phyloP scores from a whole-genome alignment of 306 rosid genomes.

The Cucurbita ficifolia region DNA sequence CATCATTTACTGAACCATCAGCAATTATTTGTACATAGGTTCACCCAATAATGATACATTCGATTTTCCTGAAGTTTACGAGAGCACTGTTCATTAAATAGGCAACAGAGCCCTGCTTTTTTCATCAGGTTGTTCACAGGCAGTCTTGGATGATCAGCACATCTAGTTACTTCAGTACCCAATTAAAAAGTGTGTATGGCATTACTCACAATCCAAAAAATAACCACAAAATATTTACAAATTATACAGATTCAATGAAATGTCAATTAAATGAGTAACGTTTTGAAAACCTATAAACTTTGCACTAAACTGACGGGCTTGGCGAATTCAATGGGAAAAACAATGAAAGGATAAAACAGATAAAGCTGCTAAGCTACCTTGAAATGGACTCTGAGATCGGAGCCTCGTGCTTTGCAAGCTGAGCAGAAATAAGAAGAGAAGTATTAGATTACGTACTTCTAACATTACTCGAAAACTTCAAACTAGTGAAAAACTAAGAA shows the following conservation, averaged over 20 bases:
- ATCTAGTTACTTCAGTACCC: background rate
- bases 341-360: background rate
- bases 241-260: background rate
- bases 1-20: constrained; percentile 59
- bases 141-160: background rate
- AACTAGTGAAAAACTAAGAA: background rate
- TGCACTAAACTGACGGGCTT: background rate
- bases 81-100: constrained; percentile 28
- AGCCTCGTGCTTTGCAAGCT: constrained; percentile 97
- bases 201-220: background rate
- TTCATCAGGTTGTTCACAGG: constrained; percentile 2
- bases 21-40: constrained; percentile 28
- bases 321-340: background rate
- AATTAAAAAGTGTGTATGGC: background rate
- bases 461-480: background rate
- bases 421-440: background rate
- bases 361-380: constrained; percentile 34
- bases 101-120: constrained; percentile 38
- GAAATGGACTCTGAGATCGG: constrained; percentile 85
- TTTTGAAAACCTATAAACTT: background rate
- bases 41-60: constrained; percentile 57
- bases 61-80: constrained; percentile 38
- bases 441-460: background rate
- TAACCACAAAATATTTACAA: background rate
- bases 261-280: background rate